Conservation (phyloP, 2,329 filamentous ascomycete genomes). For the Calonectria leucothoes region DNA sequence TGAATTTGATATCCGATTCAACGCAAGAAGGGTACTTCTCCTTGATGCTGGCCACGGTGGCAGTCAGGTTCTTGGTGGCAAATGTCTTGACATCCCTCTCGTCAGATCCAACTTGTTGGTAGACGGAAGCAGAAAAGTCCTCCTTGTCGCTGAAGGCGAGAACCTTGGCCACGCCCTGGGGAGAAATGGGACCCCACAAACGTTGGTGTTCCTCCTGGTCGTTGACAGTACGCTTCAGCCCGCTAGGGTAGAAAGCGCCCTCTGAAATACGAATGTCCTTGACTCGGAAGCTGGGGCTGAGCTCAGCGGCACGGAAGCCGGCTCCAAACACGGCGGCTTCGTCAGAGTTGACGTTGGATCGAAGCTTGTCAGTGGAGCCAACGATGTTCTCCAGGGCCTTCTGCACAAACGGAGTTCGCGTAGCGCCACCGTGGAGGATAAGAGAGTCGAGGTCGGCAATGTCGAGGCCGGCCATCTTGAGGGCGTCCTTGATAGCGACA, state of each 20-base stretch:
- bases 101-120: constrained; percentile 72
- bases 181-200: constrained; percentile 83
- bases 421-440: constrained; percentile 91
- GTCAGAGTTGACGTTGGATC: constrained; percentile 95
- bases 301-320: constrained; percentile 89
- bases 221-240: constrained; percentile 79
- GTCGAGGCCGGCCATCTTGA: constrained; percentile 78
- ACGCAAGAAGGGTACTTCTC: constrained; percentile 80
- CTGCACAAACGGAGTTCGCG: constrained; percentile 94
- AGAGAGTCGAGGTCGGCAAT: constrained; percentile 85
- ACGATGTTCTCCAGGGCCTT: constrained; percentile 83
- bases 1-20: constrained; percentile 81
- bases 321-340: constrained; percentile 97
- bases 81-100: constrained; percentile 75
- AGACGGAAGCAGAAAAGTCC: constrained; percentile 84
- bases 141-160: constrained; percentile 84
- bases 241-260: constrained; percentile 77
- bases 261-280: constrained; percentile 95
- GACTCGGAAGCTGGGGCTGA: constrained; percentile 96
- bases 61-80: constrained; percentile 86
- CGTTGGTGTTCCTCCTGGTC: constrained; percentile 81
- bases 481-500: constrained; percentile 77
- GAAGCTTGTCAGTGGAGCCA: constrained; percentile 81
- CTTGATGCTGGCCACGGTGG: constrained; percentile 81
- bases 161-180: constrained; percentile 83